These are phyloP conservation scores for Wickerhamiella siamensis DNA, from an alignment of 805 yeast species.

Conservation along the genomic window DNA sequence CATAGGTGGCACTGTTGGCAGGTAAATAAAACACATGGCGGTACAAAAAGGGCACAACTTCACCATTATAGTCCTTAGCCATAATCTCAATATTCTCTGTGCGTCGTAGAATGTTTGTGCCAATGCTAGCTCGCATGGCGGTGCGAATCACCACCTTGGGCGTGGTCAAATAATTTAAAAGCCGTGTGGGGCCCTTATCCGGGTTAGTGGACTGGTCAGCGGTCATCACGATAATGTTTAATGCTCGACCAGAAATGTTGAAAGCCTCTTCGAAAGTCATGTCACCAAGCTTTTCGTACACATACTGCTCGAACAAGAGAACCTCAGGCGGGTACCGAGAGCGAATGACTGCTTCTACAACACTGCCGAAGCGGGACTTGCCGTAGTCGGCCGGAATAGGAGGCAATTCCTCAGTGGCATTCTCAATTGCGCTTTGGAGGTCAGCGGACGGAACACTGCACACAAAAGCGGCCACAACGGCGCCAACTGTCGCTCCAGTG, in stretches of 20 bases:
- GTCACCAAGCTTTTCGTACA: slow-evolving; percentile 59
- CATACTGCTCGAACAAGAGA: slow-evolving; percentile 62
- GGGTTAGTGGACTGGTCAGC: slow-evolving; percentile 32
- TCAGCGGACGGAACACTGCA: slow-evolving; percentile 62
- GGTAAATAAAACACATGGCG: slow-evolving; percentile 11
- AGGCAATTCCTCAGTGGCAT: slow-evolving; percentile 17
- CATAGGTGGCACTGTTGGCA: slow-evolving; percentile 30
- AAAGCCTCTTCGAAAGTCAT: slow-evolving; percentile 90
- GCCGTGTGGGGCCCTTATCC: slow-evolving; percentile 27
- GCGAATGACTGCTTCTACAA: slow-evolving; percentile 58
- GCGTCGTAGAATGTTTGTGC: slow-evolving; percentile 40
- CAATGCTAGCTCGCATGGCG: slow-evolving; percentile 59
- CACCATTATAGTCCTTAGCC: slow-evolving; percentile 40
- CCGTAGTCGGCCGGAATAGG: slow-evolving; percentile 14
- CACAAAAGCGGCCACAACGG: slow-evolving; percentile 75
- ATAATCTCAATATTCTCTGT: slow-evolving; percentile 42
- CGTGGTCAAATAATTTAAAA: slow-evolving; percentile 72
- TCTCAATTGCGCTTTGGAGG: slow-evolving; percentile 31
- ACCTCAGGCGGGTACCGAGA: slow-evolving; percentile 84
- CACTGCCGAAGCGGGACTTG: slow-evolving; percentile 26
- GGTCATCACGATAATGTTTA: slow-evolving; percentile 79
- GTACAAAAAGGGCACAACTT: slow-evolving; percentile 23
- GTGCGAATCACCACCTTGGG: slow-evolving; percentile 78
- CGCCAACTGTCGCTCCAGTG: slow-evolving; percentile 89
- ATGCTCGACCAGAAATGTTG: slow-evolving; percentile 56